Conservation (phyloP, 2,329 filamentous ascomycete genomes). For the Aureobasidium sp. region DNA sequence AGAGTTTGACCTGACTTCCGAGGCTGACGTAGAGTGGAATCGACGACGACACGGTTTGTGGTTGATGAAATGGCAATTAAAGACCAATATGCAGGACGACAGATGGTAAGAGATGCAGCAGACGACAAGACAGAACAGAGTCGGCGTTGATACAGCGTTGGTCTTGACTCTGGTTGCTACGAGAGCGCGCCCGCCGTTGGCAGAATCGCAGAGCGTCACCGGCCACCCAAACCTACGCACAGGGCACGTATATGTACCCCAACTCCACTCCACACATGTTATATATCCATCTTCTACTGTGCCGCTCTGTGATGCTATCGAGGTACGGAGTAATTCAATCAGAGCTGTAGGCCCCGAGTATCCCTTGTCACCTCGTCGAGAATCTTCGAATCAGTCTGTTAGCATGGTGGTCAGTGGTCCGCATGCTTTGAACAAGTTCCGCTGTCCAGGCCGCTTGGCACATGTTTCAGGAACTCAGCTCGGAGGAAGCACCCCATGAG, state of each 20-base stretch:
- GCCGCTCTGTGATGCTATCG: not conserved
- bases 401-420: not conserved
- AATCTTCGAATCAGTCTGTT: not conserved
- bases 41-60: not conserved
- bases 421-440: not conserved
- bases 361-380: not conserved
- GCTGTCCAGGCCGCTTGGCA: not conserved
- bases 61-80: not conserved
- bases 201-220: not conserved
- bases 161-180: conserved; percentile 1
- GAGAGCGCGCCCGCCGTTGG: not conserved
- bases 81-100: not conserved
- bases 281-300: not conserved
- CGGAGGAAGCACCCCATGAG: not conserved
- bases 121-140: not conserved
- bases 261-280: not conserved
- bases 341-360: too few species aligned
- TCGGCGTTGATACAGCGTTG: not conserved
- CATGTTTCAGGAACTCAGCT: not conserved
- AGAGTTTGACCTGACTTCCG: not conserved
- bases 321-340: too few species aligned
- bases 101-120: not conserved
- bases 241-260: not conserved
- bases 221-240: not conserved
- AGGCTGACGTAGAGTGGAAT: not conserved